Base-by-base conservation (phyloP, 306 rosid species). In the Prunus davidiana region DNA sequence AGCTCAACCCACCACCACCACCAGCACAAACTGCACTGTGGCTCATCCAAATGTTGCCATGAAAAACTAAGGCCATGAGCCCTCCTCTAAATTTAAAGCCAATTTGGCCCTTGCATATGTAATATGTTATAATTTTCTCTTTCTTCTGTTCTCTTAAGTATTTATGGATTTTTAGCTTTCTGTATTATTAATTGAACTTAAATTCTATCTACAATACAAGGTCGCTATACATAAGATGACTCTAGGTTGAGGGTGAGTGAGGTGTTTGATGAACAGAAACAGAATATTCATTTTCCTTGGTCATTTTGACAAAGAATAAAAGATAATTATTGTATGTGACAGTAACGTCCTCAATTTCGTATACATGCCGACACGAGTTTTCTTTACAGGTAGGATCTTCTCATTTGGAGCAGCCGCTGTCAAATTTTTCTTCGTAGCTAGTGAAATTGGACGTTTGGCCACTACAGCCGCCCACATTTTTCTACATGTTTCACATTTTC, bases 381-480 rank as follows among this genome's bases (percentile, higher is more conserved):
- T 58, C 58, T 74, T 28, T 43, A 12, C 47, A 19, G 8, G 57
- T 27, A 15, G 43, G 64, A 54, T 43, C 20, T 54, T 24, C 16
- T 69, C 32, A 57, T 71, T 27, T 54, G 24, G 32, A 71, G 38
- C 38, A 52, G 64, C 64, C 41, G 38, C 12, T n/a, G 64, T 32
- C 75, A 54, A 61, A n/a, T 38, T 71, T 32, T 54, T 28, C 62
- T 64, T 50, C 45, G 18, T 70, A 63, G 85, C 69, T 67, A 76
- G 43, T 78, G 74, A 66, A 19, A 50, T 73, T 71, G 70, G 78
- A 80, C 49, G 30, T 63, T 67, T 72, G 80, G 65, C 84, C 76
- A 78, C 76, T 68, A 54, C 16, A 1, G 84, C 90, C 83, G 85
- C 91, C 91, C 90, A 78, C 88, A 73, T 56, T 78, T 83, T 85